Base-by-base conservation (phyloP, 495 filamentous ascomycete species). In the Annulohypoxylon bovei region DNA sequence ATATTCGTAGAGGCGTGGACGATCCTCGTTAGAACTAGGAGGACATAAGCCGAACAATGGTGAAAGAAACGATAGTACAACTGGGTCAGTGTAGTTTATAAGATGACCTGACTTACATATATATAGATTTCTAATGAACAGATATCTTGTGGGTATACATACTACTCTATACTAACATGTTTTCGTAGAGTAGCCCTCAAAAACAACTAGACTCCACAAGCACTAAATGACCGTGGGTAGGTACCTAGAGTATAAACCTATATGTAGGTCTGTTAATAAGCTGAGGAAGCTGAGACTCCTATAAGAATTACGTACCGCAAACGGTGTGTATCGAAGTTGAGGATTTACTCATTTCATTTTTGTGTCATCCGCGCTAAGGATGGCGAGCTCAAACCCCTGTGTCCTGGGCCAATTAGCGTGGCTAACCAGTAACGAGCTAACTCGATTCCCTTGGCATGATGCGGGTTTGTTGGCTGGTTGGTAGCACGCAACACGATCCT, bases 311-410 rank as follows among this genome's bases (percentile, higher is more conserved):
- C 37, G 37, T 40, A 40, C n/a, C n/a, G n/a, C n/a, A 40, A 2
- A 14, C 18, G 18, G 40, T n/a, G 18, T 46, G 40, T 7, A 49
- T 11, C 4, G 44, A 27, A 25, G 14, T 3, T 40, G 30, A 8
- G 57, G 28, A 55, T 39, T 40, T 28, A 35, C 49, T 11, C 37
- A 30, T 2, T 47, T 32, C 16, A 30, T 25, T 42, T 39, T 65
- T 54, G 64, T 72, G 58, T 61, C 69, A 72, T 72, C 35, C 16
- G 32, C 52, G 64, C 69, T 68, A 65, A 56, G 35, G 39, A 72
- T 72, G 60, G 47, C 69, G 69, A 72, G 69, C 58, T 60, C 59
- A 27, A 47, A 72, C 40, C 64, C 69, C 58, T 72, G 64, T 58
- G 42, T 28, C 20, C 12, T 62, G 14, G 37, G 27, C 63, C 62